A percentile compares a stretch with the other conserved stretches of the same genome.
Conservation (phyloP, 352 stramenopile genomes). For the Plasmopara muralis region DNA sequence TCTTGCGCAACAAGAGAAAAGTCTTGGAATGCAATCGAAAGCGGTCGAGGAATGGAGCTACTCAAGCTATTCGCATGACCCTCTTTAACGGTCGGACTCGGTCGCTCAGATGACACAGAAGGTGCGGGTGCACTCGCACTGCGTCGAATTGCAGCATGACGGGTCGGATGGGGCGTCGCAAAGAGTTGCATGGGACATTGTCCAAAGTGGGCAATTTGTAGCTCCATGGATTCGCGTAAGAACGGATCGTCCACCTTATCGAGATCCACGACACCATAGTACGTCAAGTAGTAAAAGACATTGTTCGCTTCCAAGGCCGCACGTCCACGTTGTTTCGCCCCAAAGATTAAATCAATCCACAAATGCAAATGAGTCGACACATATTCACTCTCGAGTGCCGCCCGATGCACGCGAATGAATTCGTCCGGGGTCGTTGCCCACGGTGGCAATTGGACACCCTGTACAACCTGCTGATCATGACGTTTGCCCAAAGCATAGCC, state of each 20-base stretch:
- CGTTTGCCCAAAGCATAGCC: slow-evolving; percentile 92
- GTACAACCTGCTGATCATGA: slow-evolving; percentile 69
- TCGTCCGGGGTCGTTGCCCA: slow-evolving; percentile 95
- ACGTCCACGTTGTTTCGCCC: slow-evolving; percentile 95
- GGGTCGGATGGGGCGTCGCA: slow-evolving; percentile 56
- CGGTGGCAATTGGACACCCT: slow-evolving; percentile 94
- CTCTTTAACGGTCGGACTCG: slow-evolving; percentile 10
- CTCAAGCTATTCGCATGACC: slow-evolving; percentile 3
- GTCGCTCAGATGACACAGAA: not conserved
- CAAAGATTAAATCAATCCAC: slow-evolving; percentile 99
- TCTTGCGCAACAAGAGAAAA: slow-evolving; percentile 45
- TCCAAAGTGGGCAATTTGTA: slow-evolving; percentile 99
- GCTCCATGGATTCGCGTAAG: slow-evolving; percentile 90
- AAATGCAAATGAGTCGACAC: slow-evolving; percentile 95
- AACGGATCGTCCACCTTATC: slow-evolving; percentile 94
- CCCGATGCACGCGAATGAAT: slow-evolving; percentile 94
- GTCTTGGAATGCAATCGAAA: slow-evolving; percentile 66
- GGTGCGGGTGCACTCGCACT: slow-evolving; percentile 10
- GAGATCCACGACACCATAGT: slow-evolving; percentile 94
- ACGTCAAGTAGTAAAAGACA: slow-evolving; percentile 93
- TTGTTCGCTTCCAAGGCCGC: slow-evolving; percentile 93
- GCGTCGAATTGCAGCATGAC: slow-evolving; percentile 30
- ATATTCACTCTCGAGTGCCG: slow-evolving; percentile 97
- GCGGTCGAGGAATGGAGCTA: slow-evolving; percentile 35
- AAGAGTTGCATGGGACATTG: slow-evolving; percentile 97